Conservation (phyloP, 2,329 filamentous ascomycete species). For the Xylaria sp. region DNA sequence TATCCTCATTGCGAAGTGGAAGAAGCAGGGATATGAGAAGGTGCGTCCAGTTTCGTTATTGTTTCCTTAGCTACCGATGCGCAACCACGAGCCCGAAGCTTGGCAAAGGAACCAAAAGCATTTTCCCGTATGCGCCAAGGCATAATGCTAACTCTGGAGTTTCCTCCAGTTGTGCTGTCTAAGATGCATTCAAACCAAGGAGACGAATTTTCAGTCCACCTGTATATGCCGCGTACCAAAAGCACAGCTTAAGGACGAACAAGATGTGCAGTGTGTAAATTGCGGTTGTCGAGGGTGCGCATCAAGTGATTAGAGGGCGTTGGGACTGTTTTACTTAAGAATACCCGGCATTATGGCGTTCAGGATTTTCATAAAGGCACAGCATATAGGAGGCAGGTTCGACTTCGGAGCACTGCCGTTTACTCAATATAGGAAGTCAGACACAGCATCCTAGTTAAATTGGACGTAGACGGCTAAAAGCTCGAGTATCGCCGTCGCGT, state of each 20-base stretch:
- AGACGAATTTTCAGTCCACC: conserved; percentile 97
- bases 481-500: not conserved
- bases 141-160: conserved; percentile 5
- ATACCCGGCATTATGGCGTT: conserved; percentile 37
- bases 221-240: conserved; percentile 96
- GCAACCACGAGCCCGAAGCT: too few species aligned
- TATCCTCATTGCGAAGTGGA: conserved; percentile 98
- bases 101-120: not conserved
- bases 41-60: conserved; percentile 50
- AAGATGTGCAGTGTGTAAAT: conserved; percentile 90
- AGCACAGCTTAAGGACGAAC: conserved; percentile 85
- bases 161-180: conserved; percentile 79
- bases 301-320: conserved; percentile 70
- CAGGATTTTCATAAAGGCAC: conserved; percentile 12
- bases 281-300: conserved; percentile 93
- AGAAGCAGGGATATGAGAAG: conserved; percentile 99
- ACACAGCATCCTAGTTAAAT: not conserved
- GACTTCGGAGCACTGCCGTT: not conserved
- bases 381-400: not conserved
- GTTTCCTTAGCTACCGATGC: too few species aligned
- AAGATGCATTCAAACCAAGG: conserved; percentile 97
- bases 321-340: conserved; percentile 17
- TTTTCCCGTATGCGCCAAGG: not conserved
- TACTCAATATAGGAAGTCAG: not conserved
- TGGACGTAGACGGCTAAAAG: too few species aligned